Evolutionary conservation across 345 rosid genomes (phyloP), one percentile per base, ranked within the genome.

Genomic region (Rhizophora apiculata): DNA sequence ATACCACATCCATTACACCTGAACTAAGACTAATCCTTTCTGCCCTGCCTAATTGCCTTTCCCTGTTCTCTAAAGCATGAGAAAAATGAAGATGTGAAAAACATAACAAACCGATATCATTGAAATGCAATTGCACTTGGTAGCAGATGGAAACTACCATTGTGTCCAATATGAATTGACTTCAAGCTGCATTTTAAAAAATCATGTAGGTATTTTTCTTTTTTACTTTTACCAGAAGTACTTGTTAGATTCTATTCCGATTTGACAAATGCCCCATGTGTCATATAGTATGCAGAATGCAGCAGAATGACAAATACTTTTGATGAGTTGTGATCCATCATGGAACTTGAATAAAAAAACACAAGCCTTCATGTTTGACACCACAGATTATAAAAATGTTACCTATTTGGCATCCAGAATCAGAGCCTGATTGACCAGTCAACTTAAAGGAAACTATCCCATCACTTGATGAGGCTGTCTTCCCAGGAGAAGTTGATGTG

Each of bases 1-100:
- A 80, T 39, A 62, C 64, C 0, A 78, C 48, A 66, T 84, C 85
- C 53, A 48, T 60, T 60, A 69, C 72, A 66, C 66, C 34, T 13
- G 86, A 83, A 67, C 83, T 73, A 18, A 81, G 76, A 67, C 78
- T 75, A 52, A 81, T 79, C 64, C 87, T 73, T 69, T 84, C 90
- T 0, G 87, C 80, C 62, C 82, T 73, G 70, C 56, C 52, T 24
- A 78, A 80, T 22, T 76, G 71, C 27, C 75, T 76, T 36, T 81
- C 88, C 75, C 79, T 75, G 48, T 10, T 56, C 6, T 56, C 60
- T 56, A 30, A 56, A 21, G 22, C 16, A 27, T 22, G 60, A 30
- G 30, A 9, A 5, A 55, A 27, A 22, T 8, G 60, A 56, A 22
- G 15, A 55, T 55, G 59, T 55, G 59, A 26, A 21, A 22, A 55